These are phyloP conservation scores for Candida ulmi DNA, from an alignment of 805 yeast species.

Conservation along the genomic window DNA sequence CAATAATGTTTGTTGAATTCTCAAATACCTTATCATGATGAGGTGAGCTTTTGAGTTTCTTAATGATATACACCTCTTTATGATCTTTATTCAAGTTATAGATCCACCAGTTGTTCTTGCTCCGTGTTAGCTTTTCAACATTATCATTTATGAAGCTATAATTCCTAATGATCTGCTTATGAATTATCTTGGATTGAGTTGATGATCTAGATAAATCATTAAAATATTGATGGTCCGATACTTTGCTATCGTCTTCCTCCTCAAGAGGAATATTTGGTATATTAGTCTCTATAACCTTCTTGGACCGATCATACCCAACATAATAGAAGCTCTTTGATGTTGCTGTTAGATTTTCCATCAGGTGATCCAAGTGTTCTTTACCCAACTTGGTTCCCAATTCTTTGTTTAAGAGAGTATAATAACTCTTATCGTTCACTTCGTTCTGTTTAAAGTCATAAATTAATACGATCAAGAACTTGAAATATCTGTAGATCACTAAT, in stretches of 20 bases:
- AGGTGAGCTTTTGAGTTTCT: conserved; percentile 11
- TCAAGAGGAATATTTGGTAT: conserved; percentile 10
- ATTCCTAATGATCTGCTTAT: conserved; percentile 13
- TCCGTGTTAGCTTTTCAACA: conserved; percentile 14
- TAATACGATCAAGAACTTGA: conserved; percentile 5
- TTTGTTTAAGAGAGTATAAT: conserved; percentile 8
- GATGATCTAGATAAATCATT: conserved; percentile 10
- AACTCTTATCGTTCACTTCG: conserved; percentile 10
- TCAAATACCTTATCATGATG: conserved; percentile 7
- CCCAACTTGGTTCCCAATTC: not conserved
- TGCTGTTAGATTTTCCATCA: not conserved
- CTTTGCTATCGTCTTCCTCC: conserved; percentile 9
- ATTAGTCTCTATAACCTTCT: conserved; percentile 10
- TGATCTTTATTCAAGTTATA: conserved; percentile 6
- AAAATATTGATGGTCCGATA: conserved; percentile 6
- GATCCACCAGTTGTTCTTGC: conserved; percentile 22
- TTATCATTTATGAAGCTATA: conserved; percentile 1
- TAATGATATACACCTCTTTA: conserved; percentile 11
- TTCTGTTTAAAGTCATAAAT: conserved; percentile 15
- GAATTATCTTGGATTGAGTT: conserved; percentile 10
- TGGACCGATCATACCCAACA: conserved; percentile 6
- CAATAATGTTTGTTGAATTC: conserved; percentile 15
- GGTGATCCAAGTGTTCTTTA: not conserved
- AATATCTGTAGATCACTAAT: conserved; percentile 13
- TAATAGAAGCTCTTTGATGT: conserved; percentile 9